Evolutionary conservation across 169 alveolate genomes (phyloP).

Genomic region (Theileria parva): DNA sequence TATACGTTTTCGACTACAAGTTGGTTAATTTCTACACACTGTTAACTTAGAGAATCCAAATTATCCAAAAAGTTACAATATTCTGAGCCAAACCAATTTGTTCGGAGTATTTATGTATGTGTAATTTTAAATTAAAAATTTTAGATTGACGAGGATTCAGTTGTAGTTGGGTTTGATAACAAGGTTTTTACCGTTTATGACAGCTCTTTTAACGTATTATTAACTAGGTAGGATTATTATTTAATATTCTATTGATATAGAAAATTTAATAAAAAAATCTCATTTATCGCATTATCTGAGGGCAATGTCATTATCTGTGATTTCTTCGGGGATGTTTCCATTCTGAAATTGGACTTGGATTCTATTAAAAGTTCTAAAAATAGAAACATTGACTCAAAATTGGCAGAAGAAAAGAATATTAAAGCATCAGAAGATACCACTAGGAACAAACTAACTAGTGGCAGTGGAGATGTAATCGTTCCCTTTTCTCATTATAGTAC

Average conservation of each 20-base stretch:
- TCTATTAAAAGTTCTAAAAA: neutral
- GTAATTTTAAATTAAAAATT: neutral
- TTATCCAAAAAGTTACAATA: conserved; percentile 12
- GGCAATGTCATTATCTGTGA: conserved; percentile 1
- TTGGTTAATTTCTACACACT: neutral
- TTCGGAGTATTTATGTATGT: conserved; percentile 16
- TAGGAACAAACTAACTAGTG: neutral
- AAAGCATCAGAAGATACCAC: neutral
- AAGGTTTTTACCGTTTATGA: neutral
- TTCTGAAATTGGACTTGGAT: neutral
- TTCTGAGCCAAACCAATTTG: neutral
- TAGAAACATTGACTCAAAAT: neutral
- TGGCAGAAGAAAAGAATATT: neutral
- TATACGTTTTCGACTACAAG: conserved; percentile 19
- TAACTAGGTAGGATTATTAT: neutral
- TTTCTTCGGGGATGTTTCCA: conserved; percentile 26
- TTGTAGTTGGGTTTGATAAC: conserved; percentile 15
- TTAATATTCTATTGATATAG: neutral
- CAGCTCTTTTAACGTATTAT: neutral
- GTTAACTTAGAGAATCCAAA: conserved; percentile 22
- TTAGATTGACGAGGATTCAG: conserved; percentile 5
- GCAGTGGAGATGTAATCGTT: neutral
- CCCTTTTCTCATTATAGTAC: conserved; percentile 35
- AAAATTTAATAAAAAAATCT: conserved; percentile 19
- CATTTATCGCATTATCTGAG: neutral